Evolutionary conservation across 1,284 basidiomycete genomes (phyloP), one percentile per base, ranked within the genome.

Genomic region (Dichomitus squalens): DNA sequence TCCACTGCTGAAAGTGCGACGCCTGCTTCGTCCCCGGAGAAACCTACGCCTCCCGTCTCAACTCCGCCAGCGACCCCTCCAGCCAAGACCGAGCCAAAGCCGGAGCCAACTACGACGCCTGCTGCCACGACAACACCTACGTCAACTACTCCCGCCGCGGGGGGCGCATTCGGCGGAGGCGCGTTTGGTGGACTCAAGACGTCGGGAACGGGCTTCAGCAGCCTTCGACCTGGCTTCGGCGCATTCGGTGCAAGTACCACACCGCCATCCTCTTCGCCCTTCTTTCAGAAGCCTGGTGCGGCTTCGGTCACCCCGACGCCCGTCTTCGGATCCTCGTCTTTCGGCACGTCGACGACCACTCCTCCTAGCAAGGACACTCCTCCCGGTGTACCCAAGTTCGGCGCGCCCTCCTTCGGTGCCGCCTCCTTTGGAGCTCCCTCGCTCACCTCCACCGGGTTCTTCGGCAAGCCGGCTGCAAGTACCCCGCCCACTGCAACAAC

Each of bases 251-350:
- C 43, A 11, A 27, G 27, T 4, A 52, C 61, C 34, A 67, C 66
- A 21, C 54, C 68, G n/a, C 65, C 68, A 29, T 68, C 68, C 20
- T 68, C 72, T 18, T 87, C 86, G 1, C 84, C 85, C 0, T 87
- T 86, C 71, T 78, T 81, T 67, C 79, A 80, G 58, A 75, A 75
- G 33, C 64, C 76, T 2, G 68, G 73, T 34, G 57, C 72, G 1
- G 56, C 56, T 2, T 51, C 59, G 3, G 23, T 57, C 9, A 43
- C 55, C 8, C 39, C 63, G 14, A 40, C 46, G 4, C 52, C 61
- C 2, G 43, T 46, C 4, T 64, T 65, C 23, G 58, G 56, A 2
- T 50, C 51, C 23, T 47, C 62, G 55, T 48, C 66, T 59, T 21
- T 64, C 66, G 36, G 55, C 52, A 23, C 66, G 41, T n/a, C 48